Evolutionary conservation across 1,284 basidiomycete species (phyloP).

Genomic region (Sporisorium graminicola): DNA sequence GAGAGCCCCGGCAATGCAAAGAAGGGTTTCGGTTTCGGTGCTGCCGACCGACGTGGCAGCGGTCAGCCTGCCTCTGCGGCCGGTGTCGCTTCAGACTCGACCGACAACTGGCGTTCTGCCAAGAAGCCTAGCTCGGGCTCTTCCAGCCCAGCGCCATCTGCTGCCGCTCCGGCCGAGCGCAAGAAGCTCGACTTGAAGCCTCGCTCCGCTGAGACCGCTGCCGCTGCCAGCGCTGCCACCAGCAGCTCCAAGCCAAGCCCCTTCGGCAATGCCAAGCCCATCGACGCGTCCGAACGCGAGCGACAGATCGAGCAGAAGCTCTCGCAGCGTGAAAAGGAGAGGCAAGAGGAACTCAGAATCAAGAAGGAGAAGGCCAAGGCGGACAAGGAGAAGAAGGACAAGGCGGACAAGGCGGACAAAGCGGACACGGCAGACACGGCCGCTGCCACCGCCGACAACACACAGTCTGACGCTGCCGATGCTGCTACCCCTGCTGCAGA

Average conservation of each 20-base stretch:
- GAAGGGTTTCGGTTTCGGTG: constrained; percentile 60
- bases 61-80: constrained; percentile 14
- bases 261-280: constrained; percentile 91
- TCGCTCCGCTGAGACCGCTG: constrained; percentile 71
- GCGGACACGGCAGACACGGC: constrained; percentile 26
- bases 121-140: constrained; percentile 48
- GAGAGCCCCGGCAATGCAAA: constrained; percentile 50
- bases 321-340: constrained; percentile 56
- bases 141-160: constrained; percentile 34
- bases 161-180: constrained; percentile 58
- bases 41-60: constrained; percentile 41
- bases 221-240: constrained; percentile 81
- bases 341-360: constrained; percentile 53
- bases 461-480: constrained; percentile 10
- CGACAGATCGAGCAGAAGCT: constrained; percentile 76
- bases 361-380: constrained; percentile 60
- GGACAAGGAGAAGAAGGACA: constrained; percentile 49
- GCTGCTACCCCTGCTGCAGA: constrained; percentile 24
- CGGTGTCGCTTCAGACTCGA: constrained; percentile 21
- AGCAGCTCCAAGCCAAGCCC: constrained; percentile 74
- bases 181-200: constrained; percentile 68
- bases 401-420: constrained; percentile 50
- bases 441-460: constrained; percentile 13
- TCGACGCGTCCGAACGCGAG: constrained; percentile 84
- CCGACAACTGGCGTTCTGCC: constrained; percentile 54